A percentile compares a stretch with the other conserved stretches of the same genome.
phyloP scores from a whole-genome alignment of 768 basidiomycete species.

The Gautieria morchelliformis region DNA sequence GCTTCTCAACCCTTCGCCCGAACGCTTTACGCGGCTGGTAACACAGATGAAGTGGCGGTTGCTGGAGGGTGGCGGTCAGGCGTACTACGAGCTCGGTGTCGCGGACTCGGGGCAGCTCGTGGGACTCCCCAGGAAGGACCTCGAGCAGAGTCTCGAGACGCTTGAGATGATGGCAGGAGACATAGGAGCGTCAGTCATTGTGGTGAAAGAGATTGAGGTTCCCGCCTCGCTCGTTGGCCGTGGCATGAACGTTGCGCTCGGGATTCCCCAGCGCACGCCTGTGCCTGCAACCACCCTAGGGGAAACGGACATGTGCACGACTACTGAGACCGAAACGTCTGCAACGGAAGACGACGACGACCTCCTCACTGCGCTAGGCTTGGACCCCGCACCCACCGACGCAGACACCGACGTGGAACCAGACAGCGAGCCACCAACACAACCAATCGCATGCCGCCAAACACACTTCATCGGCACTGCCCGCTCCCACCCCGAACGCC shows the following conservation, averaged over 20 bases:
- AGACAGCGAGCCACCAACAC: slow-evolving; percentile 10
- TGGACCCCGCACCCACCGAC: not conserved
- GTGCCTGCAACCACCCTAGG: not conserved
- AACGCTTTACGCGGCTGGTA: slow-evolving; percentile 74
- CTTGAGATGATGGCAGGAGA: slow-evolving; percentile 92
- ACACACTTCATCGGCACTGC: not conserved
- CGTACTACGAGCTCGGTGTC: slow-evolving; percentile 77
- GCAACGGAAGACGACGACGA: slow-evolving; percentile 8
- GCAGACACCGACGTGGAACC: slow-evolving; percentile 33
- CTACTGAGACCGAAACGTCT: slow-evolving; percentile 25
- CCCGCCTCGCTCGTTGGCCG: slow-evolving; percentile 27
- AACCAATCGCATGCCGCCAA: slow-evolving; percentile 10
- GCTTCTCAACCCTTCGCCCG: slow-evolving; percentile 65
- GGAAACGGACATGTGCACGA: slow-evolving; percentile 7
- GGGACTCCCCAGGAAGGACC: slow-evolving; percentile 62
- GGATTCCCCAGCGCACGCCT: not conserved
- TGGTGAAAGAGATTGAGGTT: slow-evolving; percentile 83
- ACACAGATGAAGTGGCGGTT: slow-evolving; percentile 96
- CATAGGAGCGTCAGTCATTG: slow-evolving; percentile 84
- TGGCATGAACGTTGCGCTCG: not conserved
- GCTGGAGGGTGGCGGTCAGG: slow-evolving; percentile 74
- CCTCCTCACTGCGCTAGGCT: not conserved
- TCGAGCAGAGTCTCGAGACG: slow-evolving; percentile 76
- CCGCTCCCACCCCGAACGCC: slow-evolving; percentile 7
- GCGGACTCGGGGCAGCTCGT: slow-evolving; percentile 83